Conservation (phyloP, 2,329 filamentous ascomycete species). For the Zasmidium angulare region DNA sequence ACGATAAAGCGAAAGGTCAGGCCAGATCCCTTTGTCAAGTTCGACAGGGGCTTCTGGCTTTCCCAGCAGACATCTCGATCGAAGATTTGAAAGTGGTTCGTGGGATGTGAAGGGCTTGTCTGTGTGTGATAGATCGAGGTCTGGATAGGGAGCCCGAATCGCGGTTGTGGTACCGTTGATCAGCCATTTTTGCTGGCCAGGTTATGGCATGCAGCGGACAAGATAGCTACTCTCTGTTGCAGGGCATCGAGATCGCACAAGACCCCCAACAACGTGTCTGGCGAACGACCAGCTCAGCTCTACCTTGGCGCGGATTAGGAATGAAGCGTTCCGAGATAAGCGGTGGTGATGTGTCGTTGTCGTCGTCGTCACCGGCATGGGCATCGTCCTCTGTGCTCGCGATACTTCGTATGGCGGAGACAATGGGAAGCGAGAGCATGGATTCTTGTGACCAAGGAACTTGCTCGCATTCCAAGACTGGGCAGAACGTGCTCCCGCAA, state of each 20-base stretch:
- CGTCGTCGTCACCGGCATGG: not conserved
- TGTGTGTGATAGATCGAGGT: not conserved
- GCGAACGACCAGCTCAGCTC: not conserved
- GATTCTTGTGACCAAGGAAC: not conserved
- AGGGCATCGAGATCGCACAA: not conserved
- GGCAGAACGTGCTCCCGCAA: not conserved
- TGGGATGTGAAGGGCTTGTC: not conserved
- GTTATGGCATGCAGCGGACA: not conserved
- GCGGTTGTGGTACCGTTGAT: not conserved
- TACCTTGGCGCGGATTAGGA: not conserved
- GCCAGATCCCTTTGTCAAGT: not conserved
- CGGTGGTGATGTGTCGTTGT: not conserved
- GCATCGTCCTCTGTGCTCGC: not conserved
- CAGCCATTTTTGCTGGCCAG: not conserved
- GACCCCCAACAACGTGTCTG: not conserved
- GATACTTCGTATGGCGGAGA: not conserved
- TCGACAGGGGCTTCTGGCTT: not conserved
- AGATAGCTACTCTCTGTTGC: not conserved
- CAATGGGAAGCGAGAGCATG: not conserved
- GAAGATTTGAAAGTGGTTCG: not conserved
- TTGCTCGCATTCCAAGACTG: not conserved
- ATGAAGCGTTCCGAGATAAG: not conserved
- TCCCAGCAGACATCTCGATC: not conserved
- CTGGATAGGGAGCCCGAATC: not conserved
- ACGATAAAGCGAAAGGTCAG: not conserved